Evolutionary conservation across 768 basidiomycete species (phyloP).

Genomic region (Leucosporidium creatinivorum): DNA sequence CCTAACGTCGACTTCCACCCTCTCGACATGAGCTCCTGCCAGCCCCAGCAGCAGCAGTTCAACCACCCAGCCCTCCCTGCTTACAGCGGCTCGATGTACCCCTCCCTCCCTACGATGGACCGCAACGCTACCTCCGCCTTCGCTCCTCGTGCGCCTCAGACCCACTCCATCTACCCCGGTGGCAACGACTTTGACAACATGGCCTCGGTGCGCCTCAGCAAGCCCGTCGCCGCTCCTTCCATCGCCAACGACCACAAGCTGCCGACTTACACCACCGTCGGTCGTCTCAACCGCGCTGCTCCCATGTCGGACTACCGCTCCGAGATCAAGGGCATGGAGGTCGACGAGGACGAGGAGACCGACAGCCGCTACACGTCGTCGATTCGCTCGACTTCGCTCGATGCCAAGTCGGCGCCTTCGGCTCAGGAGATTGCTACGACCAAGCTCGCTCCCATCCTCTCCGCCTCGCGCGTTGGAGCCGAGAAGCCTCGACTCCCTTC

Average conservation of each 20-base stretch:
- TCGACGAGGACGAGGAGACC: background rate
- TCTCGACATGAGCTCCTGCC: background rate
- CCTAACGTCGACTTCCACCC: background rate
- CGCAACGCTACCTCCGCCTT: background rate
- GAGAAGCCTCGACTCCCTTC: conserved; percentile 10
- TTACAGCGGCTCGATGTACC: conserved; percentile 6
- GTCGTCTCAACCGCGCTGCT: conserved; percentile 23
- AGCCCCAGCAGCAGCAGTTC: background rate
- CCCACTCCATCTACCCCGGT: conserved; percentile 1
- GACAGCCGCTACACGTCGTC: conserved; percentile 25
- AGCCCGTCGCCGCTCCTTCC: conserved; percentile 19
- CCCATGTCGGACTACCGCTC: background rate
- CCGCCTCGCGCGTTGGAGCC: background rate
- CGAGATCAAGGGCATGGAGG: background rate
- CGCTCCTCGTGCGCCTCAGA: background rate
- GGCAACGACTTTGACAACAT: background rate
- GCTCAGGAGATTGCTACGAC: background rate
- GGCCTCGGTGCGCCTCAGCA: conserved; percentile 9
- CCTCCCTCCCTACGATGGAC: background rate
- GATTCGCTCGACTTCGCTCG: conserved; percentile 2
- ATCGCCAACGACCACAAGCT: conserved; percentile 23
- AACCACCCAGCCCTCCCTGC: background rate
- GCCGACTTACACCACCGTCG: conserved; percentile 28
- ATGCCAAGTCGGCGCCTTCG: background rate
- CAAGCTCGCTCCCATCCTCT: conserved; percentile 15